Evolutionary conservation across 78 protist species (phyloP), one percentile per base, ranked within the genome.

Genomic region (Dictyostelium firmibasis): DNA sequence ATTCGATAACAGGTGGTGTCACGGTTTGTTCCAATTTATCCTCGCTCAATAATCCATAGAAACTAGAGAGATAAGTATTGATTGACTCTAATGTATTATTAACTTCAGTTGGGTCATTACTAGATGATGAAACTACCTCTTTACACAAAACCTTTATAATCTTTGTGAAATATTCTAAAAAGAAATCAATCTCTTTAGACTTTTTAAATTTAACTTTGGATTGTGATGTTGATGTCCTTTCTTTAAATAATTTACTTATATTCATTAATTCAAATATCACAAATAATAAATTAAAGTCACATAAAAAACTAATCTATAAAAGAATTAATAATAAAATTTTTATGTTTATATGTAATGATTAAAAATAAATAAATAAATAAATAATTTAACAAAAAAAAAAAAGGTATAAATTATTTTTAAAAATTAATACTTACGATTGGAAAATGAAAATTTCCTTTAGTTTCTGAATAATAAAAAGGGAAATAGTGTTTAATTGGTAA

Each of bases 261-360:
- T 67, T 81, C 47, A 81, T 43, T 69, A 89, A 25, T 81, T 89
- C 94, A 78, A 64, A 69, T 16, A 89, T 69, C 20, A 76, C 62
- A 33, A 89, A 64, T 13, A 89, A 35, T 33, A 81, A 36, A 70
- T 89, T 78, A 11, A 78, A 27, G 53, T 89, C 94, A 89, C 57
- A 89, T 29, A 89, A 69, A 79, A 89, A 81, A 81, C 94, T 89
- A 20, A 89, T 47, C 94, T 89, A 70, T 43, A 47, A 27, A 16
- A 1, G 29, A 29, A 82, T 3, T 53, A 82, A 82, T 11, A 29
- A 4, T 38, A 38, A 38, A 38, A 38, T 38, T 38, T 4, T n/a
- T n/a, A n/a, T n/a, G n/a, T n/a, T n/a, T n/a, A n/a, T n/a, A n/a
- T n/a, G 4, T 25, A 6, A n/a, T 1, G 2, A 10, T n/a, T 77